Conservation (phyloP, 805 yeast species). For the Metschnikowia similis region DNA sequence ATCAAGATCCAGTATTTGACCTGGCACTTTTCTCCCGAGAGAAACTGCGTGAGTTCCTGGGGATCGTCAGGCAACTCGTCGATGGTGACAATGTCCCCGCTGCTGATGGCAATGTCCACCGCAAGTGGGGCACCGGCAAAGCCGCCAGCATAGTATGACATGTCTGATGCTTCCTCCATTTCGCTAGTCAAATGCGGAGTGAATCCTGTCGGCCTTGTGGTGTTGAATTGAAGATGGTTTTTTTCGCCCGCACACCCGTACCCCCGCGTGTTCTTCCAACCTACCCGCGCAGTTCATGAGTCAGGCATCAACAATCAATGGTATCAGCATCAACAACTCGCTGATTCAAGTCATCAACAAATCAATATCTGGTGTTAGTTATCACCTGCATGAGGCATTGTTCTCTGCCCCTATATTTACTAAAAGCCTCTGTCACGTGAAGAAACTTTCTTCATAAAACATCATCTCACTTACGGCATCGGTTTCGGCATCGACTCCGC, state of each 20-base stretch:
- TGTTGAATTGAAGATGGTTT: neutral
- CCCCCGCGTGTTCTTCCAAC: neutral
- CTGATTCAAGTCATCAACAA: too few species aligned
- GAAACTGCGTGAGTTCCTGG: conserved; percentile 68
- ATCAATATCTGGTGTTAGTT: too few species aligned
- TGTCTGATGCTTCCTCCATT: conserved; percentile 18
- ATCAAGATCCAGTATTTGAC: conserved; percentile 80
- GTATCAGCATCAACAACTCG: too few species aligned
- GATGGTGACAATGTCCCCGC: conserved; percentile 78
- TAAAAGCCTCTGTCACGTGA: too few species aligned
- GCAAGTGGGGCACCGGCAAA: conserved; percentile 23
- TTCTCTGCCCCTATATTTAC: too few species aligned
- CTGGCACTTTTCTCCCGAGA: conserved; percentile 76
- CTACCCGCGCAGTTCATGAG: too few species aligned
- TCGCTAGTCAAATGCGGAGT: neutral
- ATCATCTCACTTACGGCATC: neutral
- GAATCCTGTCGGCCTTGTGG: neutral
- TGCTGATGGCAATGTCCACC: conserved; percentile 69
- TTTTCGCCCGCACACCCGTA: conserved; percentile 4
- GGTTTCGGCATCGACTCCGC: neutral
- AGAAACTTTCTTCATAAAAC: neutral
- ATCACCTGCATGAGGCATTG: too few species aligned
- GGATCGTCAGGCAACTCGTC: conserved; percentile 90
- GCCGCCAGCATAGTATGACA: conserved; percentile 33
- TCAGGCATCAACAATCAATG: too few species aligned